Evolutionary conservation across 176 grass and related monocot species (phyloP).

Genomic region (Triticum monococcum): DNA sequence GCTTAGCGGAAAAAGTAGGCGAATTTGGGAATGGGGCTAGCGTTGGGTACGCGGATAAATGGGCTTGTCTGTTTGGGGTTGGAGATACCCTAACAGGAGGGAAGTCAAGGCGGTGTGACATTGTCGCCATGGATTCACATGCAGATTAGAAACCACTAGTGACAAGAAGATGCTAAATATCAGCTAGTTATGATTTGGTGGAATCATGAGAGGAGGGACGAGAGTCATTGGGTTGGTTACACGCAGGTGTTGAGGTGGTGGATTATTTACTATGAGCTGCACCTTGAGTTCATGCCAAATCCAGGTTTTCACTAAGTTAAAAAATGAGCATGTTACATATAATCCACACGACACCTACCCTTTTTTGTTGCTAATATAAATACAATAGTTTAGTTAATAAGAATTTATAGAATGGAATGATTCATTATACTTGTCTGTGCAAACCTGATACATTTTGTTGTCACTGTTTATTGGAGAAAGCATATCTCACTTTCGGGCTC

Average conservation of each 20-base stretch:
- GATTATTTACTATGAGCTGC: neutral
- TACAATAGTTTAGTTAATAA: neutral
- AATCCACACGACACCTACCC: neutral
- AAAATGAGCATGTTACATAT: neutral
- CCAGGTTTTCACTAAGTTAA: neutral
- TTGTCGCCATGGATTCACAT: neutral
- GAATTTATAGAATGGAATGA: neutral
- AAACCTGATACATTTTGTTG: neutral
- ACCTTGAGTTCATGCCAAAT: neutral
- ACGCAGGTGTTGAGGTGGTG: neutral
- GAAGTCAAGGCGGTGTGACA: neutral
- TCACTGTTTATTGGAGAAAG: neutral
- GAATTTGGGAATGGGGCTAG: no score
- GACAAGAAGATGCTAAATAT: neutral
- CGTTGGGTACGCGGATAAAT: no score
- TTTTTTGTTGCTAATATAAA: neutral
- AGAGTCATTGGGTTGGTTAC: neutral
- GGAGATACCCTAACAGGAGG: no score
- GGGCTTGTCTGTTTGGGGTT: no score
- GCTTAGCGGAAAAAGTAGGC: no score
- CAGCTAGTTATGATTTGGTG: neutral
- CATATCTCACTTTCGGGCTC: no score
- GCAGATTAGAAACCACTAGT: neutral
- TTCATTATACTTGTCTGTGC: neutral
- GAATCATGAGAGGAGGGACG: neutral